These are phyloP conservation scores for Hericium coralloides DNA, from an alignment of 768 basidiomycete genomes.

Conservation along the genomic window DNA sequence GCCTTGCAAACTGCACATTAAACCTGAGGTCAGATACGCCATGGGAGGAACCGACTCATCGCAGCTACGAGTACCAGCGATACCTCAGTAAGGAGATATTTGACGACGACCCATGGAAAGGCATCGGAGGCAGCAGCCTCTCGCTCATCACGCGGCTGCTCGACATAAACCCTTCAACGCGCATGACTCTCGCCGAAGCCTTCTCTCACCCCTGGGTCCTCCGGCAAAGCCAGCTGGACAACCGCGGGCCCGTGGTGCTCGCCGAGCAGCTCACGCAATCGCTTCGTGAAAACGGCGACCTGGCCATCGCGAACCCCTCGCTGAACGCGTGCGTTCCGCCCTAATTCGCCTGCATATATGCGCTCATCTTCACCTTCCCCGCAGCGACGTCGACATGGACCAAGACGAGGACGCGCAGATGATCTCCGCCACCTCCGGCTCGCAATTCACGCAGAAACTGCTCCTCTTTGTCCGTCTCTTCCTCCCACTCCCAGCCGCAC, in stretches of 20 bases:
- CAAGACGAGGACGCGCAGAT: constrained; percentile 54
- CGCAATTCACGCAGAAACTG: constrained; percentile 75
- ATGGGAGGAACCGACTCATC: constrained; percentile 86
- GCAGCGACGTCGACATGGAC: constrained; percentile 23
- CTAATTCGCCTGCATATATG: neutral
- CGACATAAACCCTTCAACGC: constrained; percentile 54
- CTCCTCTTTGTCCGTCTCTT: constrained; percentile 67
- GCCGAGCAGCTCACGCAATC: constrained; percentile 65
- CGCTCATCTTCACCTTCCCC: neutral
- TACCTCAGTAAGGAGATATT: constrained; percentile 73
- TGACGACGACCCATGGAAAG: constrained; percentile 69
- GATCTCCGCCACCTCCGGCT: constrained; percentile 43
- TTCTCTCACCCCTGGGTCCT: constrained; percentile 65
- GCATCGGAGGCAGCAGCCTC: constrained; percentile 44
- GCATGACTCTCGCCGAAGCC: constrained; percentile 56
- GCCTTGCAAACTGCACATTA: neutral
- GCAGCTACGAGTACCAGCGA: constrained; percentile 71
- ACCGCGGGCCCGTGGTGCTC: constrained; percentile 39
- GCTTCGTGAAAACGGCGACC: constrained; percentile 62
- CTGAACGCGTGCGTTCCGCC: constrained; percentile 27
- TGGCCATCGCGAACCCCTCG: constrained; percentile 60
- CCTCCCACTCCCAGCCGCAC: neutral
- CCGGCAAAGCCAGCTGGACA: constrained; percentile 65
- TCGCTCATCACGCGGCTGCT: constrained; percentile 70
- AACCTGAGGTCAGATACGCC: constrained; percentile 67